Conservation (phyloP, 2,329 filamentous ascomycete species). For the Colletotrichum sp. region DNA sequence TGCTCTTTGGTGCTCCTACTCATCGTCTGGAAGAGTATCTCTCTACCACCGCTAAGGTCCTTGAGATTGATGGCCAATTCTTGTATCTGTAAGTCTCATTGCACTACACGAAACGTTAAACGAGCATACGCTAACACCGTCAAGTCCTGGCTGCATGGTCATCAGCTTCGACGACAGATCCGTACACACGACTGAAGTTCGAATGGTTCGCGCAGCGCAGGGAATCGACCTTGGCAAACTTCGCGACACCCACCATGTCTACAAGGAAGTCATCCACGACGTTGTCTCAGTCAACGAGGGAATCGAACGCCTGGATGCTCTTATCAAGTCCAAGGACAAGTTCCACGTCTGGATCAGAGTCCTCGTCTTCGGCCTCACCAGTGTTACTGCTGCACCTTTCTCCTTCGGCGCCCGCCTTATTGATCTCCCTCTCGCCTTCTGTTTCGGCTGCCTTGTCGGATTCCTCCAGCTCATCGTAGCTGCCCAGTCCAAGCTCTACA, state of each 20-base stretch:
- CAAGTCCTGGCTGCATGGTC: constrained; percentile 81
- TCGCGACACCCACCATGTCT: constrained; percentile 64
- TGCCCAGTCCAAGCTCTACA: constrained; percentile 71
- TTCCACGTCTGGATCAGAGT: constrained; percentile 60
- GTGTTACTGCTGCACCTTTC: constrained; percentile 74
- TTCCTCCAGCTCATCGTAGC: constrained; percentile 73
- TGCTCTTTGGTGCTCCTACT: constrained; percentile 88
- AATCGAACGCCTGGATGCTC: constrained; percentile 53
- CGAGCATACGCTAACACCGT: not conserved
- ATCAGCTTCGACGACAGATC: constrained; percentile 80
- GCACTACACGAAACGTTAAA: accelerated
- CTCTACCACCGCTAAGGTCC: constrained; percentile 80
- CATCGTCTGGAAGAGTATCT: constrained; percentile 91
- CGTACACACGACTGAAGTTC: constrained; percentile 71
- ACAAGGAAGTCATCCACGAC: constrained; percentile 70
- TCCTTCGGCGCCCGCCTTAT: constrained; percentile 75
- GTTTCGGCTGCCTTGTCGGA: constrained; percentile 73
- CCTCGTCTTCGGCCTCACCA: constrained; percentile 74
- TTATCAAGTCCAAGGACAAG: constrained; percentile 61
- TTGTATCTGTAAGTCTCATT: constrained; percentile 64
- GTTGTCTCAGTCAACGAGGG: constrained; percentile 63
- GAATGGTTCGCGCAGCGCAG: constrained; percentile 63
- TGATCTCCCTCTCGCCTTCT: constrained; percentile 74
- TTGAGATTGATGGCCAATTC: constrained; percentile 88
- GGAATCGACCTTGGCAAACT: constrained; percentile 67